Base-by-base conservation (phyloP, 1,284 basidiomycete genomes). In the Apiotrichum mycotoxinovorans region DNA sequence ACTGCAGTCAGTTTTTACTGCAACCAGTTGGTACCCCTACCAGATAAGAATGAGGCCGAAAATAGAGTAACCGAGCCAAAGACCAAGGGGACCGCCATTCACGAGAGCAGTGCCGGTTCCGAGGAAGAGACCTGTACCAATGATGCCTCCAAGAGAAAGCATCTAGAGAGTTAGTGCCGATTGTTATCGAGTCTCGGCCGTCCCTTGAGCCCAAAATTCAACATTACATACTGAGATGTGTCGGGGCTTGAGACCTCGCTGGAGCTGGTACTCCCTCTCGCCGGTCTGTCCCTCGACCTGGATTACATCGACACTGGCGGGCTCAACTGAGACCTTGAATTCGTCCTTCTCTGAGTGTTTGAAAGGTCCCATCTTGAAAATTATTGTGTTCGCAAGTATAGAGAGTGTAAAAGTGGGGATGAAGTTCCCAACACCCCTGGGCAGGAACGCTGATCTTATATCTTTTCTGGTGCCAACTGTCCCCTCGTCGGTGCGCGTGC, bases 61-160 rank as follows among this genome's bases (percentile, higher is more conserved):
- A n/a, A 27, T 5, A 14, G 11, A 12, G 51, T 52, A 52, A 17
- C 38, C 51, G 17, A 52, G 42, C 42, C 27, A 26, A 2, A 42
- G 26, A 22, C 51, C 51, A 2, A 44, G 15, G 9, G 51, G 51
- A 3, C 51, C 51, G 26, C 42, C 42, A 8, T 20, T 11, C 23
- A 23, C 27, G n/a, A 52, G 41, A 0, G 42, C 34, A 11, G 20
- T 34, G 5, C 51, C 51, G 12, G 20, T 18, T 15, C 41, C 41
- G 22, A 52, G 41, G 51, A 52, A 52, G 4, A 52, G 34, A 26
- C 51, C 51, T 0, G 51, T 52, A 10, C 51, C 51, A 7, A 52
- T 45, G 3, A 30, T 43, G 12, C 51, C 51, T 17, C 38, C 51
- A 2, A 52, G 27, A 7, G 22, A 17, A 12, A 51, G 38, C 46